These are phyloP conservation scores for Ambrosia trifida DNA, from an alignment of 129 eudicot genomes.

Conservation along the genomic window DNA sequence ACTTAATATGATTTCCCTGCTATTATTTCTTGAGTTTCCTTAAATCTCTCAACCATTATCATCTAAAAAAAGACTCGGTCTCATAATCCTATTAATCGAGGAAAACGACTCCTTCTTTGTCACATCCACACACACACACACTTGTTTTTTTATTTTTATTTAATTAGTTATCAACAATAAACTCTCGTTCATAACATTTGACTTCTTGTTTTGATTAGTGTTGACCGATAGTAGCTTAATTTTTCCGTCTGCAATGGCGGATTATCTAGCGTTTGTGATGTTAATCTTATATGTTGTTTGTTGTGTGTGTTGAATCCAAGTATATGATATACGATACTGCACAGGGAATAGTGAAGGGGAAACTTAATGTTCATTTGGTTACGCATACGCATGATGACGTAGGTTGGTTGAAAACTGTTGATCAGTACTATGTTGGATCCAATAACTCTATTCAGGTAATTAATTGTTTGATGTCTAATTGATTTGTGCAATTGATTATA, in stretches of 20 bases:
- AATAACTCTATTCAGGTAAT: slow-evolving; percentile 84
- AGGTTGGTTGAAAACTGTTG: slow-evolving; percentile 93
- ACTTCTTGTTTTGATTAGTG: slow-evolving; percentile 15
- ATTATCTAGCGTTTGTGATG: slow-evolving; percentile 26
- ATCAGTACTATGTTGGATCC: slow-evolving; percentile 91
- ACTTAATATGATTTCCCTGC: no score
- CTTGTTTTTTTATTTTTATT: no score
- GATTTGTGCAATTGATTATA: slow-evolving; percentile 15
- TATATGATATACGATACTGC: slow-evolving; percentile 79
- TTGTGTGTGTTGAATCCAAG: slow-evolving; percentile 55
- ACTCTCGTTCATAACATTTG: slow-evolving; percentile 17
- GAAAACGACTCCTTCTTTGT: slow-evolving; percentile 25
- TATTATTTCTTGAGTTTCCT: no score
- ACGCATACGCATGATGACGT: slow-evolving; percentile 92
- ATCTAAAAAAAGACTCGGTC: neutral
- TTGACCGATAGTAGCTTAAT: neutral
- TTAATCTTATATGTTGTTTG: slow-evolving; percentile 23
- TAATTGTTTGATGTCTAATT: neutral
- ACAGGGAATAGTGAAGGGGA: slow-evolving; percentile 55
- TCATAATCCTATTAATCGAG: slow-evolving; percentile 6
- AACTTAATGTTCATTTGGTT: slow-evolving; percentile 85
- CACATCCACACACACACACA: no score
- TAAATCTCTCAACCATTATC: no score
- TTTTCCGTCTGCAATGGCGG: slow-evolving; percentile 35
- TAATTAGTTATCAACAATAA: neutral